These are phyloP conservation scores for Gossypium australe DNA, from an alignment of 345 rosid species.

Conservation along the genomic window DNA sequence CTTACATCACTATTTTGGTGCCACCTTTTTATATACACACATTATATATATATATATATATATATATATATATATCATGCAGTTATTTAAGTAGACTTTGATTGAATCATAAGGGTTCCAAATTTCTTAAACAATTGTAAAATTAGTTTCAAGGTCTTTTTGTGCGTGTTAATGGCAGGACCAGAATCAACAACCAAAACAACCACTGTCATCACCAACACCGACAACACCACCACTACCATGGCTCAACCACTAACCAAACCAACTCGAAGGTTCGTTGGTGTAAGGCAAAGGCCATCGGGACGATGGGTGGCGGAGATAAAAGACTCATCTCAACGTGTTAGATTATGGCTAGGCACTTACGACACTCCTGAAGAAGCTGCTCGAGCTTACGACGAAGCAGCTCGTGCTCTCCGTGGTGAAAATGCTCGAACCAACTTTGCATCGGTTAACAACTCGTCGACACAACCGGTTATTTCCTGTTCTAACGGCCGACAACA, in stretches of 20 bases:
- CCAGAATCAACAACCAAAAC: slow-evolving; percentile 20
- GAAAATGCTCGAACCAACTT: slow-evolving; percentile 66
- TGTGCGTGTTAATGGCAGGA: slow-evolving; percentile 26
- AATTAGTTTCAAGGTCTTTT: neutral
- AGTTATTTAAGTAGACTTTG: neutral
- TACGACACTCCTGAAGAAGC: slow-evolving; percentile 73
- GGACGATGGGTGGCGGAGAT: slow-evolving; percentile 81
- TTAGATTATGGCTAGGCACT: slow-evolving; percentile 64
- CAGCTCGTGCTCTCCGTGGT: slow-evolving; percentile 67
- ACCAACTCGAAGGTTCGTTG: slow-evolving; percentile 47
- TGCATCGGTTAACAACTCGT: slow-evolving; percentile 13
- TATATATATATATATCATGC: slow-evolving; percentile 18
- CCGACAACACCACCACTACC: neutral
- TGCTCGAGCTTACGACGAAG: slow-evolving; percentile 65
- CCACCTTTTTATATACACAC: neutral
- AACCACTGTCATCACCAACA: neutral
- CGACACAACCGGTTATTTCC: neutral
- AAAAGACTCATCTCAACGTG: slow-evolving; percentile 66
- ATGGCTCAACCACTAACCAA: slow-evolving; percentile 22
- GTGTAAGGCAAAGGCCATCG: slow-evolving; percentile 63
- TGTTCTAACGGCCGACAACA: slow-evolving; percentile 24
- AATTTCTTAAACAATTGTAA: neutral
- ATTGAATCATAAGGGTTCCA: neutral
- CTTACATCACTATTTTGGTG: slow-evolving; percentile 7
- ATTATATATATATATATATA: too few species aligned